Evolutionary conservation across 2,329 filamentous ascomycete species (phyloP).

Genomic region (Rhynchosporium secalis): DNA sequence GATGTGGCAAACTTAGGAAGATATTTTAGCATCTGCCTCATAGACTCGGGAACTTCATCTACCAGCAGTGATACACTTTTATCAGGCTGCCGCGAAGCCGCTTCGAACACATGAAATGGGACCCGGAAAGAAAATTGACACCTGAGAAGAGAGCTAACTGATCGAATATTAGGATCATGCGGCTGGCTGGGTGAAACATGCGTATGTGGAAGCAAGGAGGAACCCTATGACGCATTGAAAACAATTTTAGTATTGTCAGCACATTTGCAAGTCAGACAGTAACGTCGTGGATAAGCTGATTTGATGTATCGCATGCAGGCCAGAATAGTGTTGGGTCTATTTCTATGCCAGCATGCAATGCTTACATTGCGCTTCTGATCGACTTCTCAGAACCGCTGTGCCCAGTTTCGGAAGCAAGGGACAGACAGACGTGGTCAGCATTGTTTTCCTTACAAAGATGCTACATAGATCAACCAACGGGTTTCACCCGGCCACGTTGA

Average conservation of each 20-base stretch:
- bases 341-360: neutral
- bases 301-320: neutral
- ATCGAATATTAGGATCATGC: too few relatives aligned
- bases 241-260: neutral
- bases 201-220: too few relatives aligned
- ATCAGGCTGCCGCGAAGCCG: too few relatives aligned
- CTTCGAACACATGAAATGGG: too few relatives aligned
- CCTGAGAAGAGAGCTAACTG: too few relatives aligned
- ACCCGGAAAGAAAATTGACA: too few relatives aligned
- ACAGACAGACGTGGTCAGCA: neutral
- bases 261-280: neutral
- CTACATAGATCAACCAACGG: neutral
- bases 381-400: neutral
- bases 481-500: neutral
- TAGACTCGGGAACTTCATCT: too few relatives aligned
- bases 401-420: neutral
- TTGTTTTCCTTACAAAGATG: neutral
- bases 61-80: too few relatives aligned
- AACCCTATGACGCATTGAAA: too few relatives aligned
- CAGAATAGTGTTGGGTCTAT: neutral
- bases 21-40: too few relatives aligned
- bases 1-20: too few relatives aligned
- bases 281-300: slow-evolving; percentile 1
- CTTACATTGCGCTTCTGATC: neutral
- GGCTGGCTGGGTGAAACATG: too few relatives aligned